Evolutionary conservation across 2,329 filamentous ascomycete genomes (phyloP), one percentile per base, ranked within the genome.

Genomic region (Fusarium tjaetaba): DNA sequence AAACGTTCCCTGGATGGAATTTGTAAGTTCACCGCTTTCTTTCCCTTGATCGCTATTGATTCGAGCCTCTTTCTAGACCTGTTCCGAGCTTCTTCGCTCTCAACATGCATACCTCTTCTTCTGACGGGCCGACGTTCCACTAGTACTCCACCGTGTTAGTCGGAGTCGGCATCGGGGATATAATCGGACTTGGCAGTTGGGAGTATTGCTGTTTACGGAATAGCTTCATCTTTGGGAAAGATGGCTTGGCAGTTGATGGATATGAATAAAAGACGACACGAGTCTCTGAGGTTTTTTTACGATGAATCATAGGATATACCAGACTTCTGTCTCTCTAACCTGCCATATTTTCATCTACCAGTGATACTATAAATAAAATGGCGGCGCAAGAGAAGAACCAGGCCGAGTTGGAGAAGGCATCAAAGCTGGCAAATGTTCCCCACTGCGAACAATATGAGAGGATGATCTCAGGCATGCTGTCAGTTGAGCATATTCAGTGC

Each of bases 401-500:
- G 7, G 18, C 14, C 11, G 74, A 76, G 56, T 32, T 76, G 30
- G 63, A 68, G 1, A 76, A 76, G 38, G 65, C 74, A 8, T 53
- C 59, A 11, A 66, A 62, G 39, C 79, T 89, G 16, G 80, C 85
- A 15, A 85, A 89, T 68, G 82, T 87, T 4, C 88, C 88, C 1
- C 88, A 86, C 83, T 87, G 87, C 66, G 89, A 90, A 13, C 86
- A 90, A 68, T 91, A 90, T 61, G 88, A 91, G 76, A 88, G 87
- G 76, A 91, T 91, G 88, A 88, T 91, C 53, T 91, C 88, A 0
- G 89, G 89, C 34, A 88, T 91, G 83, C 82, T 90, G 88, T 89
- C 78, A 73, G 58, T 69, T 63, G 1, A 28, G 13, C 26, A 3
- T 13, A 7, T 7, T 1, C 0, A 14, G 7, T 1, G 11, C 11